Percentiles rank a stretch among this genome's conserved stretches.
Conservation (phyloP, 2,329 filamentous ascomycete genomes). For the Bipolaris bicolor region DNA sequence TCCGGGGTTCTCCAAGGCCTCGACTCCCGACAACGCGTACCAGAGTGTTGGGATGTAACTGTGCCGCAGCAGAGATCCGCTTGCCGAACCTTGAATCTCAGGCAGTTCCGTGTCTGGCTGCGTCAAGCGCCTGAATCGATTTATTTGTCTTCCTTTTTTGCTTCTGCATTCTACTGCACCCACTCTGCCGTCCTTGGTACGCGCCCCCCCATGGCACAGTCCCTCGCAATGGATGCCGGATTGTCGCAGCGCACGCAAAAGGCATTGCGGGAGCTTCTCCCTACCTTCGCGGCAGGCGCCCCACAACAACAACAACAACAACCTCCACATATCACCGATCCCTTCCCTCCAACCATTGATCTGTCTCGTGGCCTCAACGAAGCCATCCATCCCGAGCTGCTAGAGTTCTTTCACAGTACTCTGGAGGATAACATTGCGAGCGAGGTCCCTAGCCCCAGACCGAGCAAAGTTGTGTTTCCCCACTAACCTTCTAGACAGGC, state of each 20-base stretch:
- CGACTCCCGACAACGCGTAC: slow-evolving; percentile 17
- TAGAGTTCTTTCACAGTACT: slow-evolving; percentile 38
- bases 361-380: slow-evolving; percentile 38
- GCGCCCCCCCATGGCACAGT: slow-evolving; percentile 3
- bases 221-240: slow-evolving; percentile 32
- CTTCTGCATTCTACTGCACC: neutral
- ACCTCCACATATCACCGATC: slow-evolving; percentile 6
- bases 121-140: neutral
- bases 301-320: slow-evolving; percentile 14
- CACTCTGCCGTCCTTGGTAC: slow-evolving; percentile 6
- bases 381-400: slow-evolving; percentile 33
- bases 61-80: slow-evolving; percentile 17
- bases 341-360: slow-evolving; percentile 24
- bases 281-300: slow-evolving; percentile 13
- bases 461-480: neutral
- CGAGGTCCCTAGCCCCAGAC: slow-evolving; percentile 20
- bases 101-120: neutral
- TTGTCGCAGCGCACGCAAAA: slow-evolving; percentile 32
- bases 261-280: slow-evolving; percentile 24
- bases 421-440: slow-evolving; percentile 28
- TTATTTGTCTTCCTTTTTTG: neutral
- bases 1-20: slow-evolving; percentile 1
- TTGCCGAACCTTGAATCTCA: slow-evolving; percentile 8
- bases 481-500: slow-evolving; percentile 18
- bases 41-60: slow-evolving; percentile 14